Evolutionary conservation across 2,329 filamentous ascomycete species (phyloP).

Genomic region (Cytospora piceae): DNA sequence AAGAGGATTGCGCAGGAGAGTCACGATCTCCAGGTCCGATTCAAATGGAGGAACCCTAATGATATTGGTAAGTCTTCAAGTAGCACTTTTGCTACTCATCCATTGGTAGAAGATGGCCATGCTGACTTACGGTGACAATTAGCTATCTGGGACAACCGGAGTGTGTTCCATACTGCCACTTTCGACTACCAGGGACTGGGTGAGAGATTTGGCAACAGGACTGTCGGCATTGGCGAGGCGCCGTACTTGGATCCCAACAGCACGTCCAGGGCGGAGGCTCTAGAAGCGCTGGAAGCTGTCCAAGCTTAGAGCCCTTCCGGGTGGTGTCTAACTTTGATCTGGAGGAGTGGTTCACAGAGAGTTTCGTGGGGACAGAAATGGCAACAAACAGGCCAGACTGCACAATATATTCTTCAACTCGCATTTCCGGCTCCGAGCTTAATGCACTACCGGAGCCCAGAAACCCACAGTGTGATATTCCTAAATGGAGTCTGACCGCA

Average conservation of each 20-base stretch:
- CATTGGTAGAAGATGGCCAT: too few relatives aligned
- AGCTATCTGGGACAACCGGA: constrained; percentile 31
- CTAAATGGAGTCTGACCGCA: too few relatives aligned
- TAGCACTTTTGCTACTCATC: not conserved
- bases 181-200: constrained; percentile 27
- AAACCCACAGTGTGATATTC: too few relatives aligned
- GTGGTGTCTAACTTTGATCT: too few relatives aligned
- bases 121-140: not conserved
- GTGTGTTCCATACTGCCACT: constrained; percentile 29
- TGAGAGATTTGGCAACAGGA: constrained; percentile 26
- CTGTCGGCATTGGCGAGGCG: constrained; percentile 29
- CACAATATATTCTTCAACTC: too few relatives aligned
- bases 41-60: constrained; percentile 30
- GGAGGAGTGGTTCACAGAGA: not conserved
- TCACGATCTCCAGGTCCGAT: constrained; percentile 29
- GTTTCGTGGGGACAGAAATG: too few relatives aligned
- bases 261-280: constrained; percentile 22
- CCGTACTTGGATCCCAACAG: constrained; percentile 28
- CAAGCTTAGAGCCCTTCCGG: not conserved
- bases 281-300: constrained; percentile 5
- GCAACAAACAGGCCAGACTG: too few relatives aligned
- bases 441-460: too few relatives aligned
- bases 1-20: constrained; percentile 24
- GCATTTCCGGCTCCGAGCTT: too few relatives aligned
- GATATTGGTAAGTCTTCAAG: constrained; percentile 24